Evolutionary conservation across 2,329 filamentous ascomycete genomes (phyloP).

Genomic region (Cryphonectria nitschkei): DNA sequence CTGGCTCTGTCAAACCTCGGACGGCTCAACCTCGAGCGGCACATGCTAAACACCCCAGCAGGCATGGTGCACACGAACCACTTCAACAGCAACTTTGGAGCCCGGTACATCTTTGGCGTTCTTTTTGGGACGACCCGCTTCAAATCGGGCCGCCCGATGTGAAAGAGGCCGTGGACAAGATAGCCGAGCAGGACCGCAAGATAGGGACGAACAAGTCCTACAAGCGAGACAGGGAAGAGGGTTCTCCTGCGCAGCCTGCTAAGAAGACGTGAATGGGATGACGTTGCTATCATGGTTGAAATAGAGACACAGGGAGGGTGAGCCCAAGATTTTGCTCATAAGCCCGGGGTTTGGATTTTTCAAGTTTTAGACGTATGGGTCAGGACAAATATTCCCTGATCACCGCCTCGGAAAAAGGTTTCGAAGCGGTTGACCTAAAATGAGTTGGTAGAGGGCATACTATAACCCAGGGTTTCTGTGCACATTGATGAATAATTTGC

Average conservation of each 20-base stretch:
- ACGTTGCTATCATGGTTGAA: not conserved
- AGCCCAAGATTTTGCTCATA: no score
- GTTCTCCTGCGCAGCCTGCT: not conserved
- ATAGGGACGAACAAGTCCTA: not conserved
- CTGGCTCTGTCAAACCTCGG: not conserved
- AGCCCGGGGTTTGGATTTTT: no score
- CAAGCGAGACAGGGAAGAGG: not conserved
- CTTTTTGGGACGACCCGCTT: not conserved
- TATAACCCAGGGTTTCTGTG: no score
- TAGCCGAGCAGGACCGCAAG: not conserved
- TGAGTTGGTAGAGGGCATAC: no score
- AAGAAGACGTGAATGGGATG: not conserved
- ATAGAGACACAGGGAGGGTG: not conserved
- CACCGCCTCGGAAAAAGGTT: no score
- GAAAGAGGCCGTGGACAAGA: not conserved
- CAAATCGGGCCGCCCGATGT: not conserved
- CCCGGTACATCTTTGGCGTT: conserved; percentile 2
- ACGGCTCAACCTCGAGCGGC: not conserved
- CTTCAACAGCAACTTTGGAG: conserved; percentile 18
- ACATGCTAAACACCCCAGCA: not conserved
- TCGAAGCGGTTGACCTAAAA: no score
- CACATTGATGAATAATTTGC: no score
- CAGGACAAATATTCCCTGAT: no score
- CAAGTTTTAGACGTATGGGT: no score
- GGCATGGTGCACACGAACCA: not conserved